Conservation (phyloP, 2,329 filamentous ascomycete species). For the Penicillium digitatum region DNA sequence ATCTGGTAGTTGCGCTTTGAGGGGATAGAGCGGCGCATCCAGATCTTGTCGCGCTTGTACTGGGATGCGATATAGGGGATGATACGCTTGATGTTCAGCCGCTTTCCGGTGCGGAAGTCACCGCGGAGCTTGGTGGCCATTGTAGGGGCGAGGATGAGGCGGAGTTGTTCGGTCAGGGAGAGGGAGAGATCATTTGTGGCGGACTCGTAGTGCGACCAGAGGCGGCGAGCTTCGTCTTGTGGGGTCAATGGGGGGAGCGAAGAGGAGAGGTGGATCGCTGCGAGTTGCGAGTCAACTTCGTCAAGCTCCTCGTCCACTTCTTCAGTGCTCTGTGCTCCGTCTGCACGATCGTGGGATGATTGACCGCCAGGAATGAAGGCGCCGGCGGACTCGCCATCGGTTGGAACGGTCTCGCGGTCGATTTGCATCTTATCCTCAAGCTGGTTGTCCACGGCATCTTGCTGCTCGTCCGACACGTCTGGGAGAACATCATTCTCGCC, state of each 20-base stretch:
- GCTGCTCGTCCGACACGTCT: constrained; percentile 44
- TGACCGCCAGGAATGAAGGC: constrained; percentile 54
- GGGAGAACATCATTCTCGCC: constrained; percentile 57
- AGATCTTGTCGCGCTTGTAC: constrained; percentile 99
- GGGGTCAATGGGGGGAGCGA: constrained; percentile 45
- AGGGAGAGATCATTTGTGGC: constrained; percentile 82
- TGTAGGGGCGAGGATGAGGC: constrained; percentile 90
- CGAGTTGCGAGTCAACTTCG: constrained; percentile 56
- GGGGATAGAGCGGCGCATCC: constrained; percentile 90
- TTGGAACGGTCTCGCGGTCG: constrained; percentile 33
- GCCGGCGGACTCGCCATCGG: constrained; percentile 40
- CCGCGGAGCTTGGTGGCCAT: constrained; percentile 94
- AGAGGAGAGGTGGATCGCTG: constrained; percentile 66
- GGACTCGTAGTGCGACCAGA: constrained; percentile 82
- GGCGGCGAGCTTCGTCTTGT: constrained; percentile 60
- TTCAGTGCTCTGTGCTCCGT: constrained; percentile 37
- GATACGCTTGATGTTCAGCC: constrained; percentile 98
- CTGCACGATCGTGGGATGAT: constrained; percentile 28
- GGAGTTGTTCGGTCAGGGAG: constrained; percentile 86
- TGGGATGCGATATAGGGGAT: constrained; percentile 98
- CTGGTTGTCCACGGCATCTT: constrained; percentile 43
- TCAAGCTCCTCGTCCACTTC: constrained; percentile 45
- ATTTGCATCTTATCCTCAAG: constrained; percentile 47
- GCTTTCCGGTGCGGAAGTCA: constrained; percentile 94
- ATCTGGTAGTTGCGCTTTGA: constrained; percentile 96